Conservation (phyloP, 768 basidiomycete genomes). For the Chlorophyllum brunneum region DNA sequence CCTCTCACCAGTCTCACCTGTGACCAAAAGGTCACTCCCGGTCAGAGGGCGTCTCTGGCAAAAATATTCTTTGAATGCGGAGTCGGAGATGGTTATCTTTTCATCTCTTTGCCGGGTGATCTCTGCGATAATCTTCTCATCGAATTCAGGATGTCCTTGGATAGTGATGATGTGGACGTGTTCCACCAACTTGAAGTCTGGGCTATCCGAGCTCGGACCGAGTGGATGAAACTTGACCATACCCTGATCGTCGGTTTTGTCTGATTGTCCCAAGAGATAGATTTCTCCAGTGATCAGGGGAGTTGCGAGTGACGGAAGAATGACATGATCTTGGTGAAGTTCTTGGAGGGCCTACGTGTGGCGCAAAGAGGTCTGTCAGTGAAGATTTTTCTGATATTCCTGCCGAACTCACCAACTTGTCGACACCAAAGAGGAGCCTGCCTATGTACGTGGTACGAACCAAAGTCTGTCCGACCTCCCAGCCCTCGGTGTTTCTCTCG, state of each 20-base stretch:
- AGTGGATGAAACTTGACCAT: conserved; percentile 48
- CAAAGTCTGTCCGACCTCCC: conserved; percentile 20
- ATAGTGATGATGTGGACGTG: conserved; percentile 72
- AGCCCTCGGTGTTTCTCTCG: conserved; percentile 58
- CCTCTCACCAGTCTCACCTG: neutral
- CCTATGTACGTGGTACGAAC: no score
- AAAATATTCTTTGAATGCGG: neutral
- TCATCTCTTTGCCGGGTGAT: neutral
- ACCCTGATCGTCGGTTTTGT: conserved; percentile 60
- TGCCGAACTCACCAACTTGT: no score
- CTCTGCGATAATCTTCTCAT: neutral
- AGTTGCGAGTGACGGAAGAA: conserved; percentile 29
- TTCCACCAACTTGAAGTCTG: conserved; percentile 16
- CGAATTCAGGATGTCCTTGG: conserved; percentile 62
- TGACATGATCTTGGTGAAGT: neutral
- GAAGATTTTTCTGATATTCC: no score
- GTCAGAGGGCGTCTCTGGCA: neutral
- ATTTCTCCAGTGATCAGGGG: conserved; percentile 24
- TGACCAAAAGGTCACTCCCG: neutral
- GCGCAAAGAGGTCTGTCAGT: no score
- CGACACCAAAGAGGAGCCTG: no score
- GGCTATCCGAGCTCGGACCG: neutral
- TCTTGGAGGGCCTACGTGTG: neutral
- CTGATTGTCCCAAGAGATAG: conserved; percentile 61
- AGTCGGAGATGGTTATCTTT: neutral